phyloP scores from a whole-genome alignment of 352 stramenopile genomes.

The Pythium angustatum region DNA sequence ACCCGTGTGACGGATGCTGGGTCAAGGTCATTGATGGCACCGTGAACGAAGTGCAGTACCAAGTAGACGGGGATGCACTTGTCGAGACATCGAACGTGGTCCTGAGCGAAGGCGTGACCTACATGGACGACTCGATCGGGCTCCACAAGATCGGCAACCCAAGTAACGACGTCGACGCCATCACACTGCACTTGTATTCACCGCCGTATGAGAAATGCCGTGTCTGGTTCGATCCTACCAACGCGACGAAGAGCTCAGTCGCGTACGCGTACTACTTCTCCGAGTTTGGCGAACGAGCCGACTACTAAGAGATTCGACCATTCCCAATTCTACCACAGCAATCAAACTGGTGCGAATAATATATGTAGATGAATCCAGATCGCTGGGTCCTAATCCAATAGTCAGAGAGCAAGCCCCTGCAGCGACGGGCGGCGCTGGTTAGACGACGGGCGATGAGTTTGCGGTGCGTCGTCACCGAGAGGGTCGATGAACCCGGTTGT shows the following conservation, averaged over 20 bases:
- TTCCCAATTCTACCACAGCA: too few relatives aligned
- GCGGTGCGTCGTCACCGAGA: conserved; percentile 49
- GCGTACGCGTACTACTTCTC: conserved; percentile 77
- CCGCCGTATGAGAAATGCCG: conserved; percentile 92
- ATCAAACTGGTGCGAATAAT: conserved; percentile 3
- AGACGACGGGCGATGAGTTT: conserved; percentile 31
- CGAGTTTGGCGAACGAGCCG: conserved; percentile 62
- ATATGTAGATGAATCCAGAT: conserved; percentile 7
- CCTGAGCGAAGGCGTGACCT: conserved; percentile 72
- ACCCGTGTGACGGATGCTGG: conserved; percentile 93
- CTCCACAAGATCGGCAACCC: conserved; percentile 92
- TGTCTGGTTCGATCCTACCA: conserved; percentile 71
- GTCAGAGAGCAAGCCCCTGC: conserved; percentile 53
- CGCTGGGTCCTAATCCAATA: too few relatives aligned
- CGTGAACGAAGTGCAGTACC: conserved; percentile 91
- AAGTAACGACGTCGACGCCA: conserved; percentile 62
- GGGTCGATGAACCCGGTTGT: conserved; percentile 57
- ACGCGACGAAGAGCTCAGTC: conserved; percentile 57
- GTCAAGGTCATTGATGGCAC: conserved; percentile 85
- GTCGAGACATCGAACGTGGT: conserved; percentile 62
- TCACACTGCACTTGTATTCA: conserved; percentile 93
- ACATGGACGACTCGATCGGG: conserved; percentile 91
- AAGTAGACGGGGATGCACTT: conserved; percentile 41
- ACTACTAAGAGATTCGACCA: conserved; percentile 34
- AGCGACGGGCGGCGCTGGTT: conserved; percentile 67